Percentiles rank a stretch among this genome's conserved stretches.
Conservation (phyloP, 192 early-diverging fungal species). For the Coemansia sp. region DNA sequence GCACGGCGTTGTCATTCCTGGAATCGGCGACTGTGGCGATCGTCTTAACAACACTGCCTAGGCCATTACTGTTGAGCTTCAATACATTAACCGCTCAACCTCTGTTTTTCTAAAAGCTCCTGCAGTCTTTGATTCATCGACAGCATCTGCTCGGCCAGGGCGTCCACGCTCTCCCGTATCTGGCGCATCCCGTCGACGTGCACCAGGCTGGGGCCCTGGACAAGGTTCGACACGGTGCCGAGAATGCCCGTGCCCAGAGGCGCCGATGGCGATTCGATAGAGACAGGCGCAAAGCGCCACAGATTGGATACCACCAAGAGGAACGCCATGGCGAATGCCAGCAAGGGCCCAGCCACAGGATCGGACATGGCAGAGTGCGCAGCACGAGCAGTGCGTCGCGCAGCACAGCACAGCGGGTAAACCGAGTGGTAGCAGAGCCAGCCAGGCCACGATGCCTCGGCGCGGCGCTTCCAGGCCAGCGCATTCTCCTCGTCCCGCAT, state of each 20-base stretch:
- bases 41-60: slow-evolving; percentile 59
- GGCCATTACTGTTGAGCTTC: background rate
- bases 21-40: slow-evolving; percentile 70
- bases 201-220: slow-evolving; percentile 2
- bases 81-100: background rate
- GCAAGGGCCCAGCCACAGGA: slow-evolving; percentile 10
- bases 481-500: background rate
- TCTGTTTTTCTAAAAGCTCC: slow-evolving; percentile 13
- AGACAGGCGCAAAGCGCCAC: slow-evolving; percentile 8
- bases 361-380: background rate
- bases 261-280: too few species aligned
- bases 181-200: slow-evolving; percentile 12
- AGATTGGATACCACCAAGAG: slow-evolving; percentile 19
- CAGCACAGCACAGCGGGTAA: slow-evolving; percentile 11
- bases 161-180: slow-evolving; percentile 29
- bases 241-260: too few species aligned
- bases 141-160: slow-evolving; percentile 24
- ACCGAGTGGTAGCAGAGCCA: slow-evolving; percentile 28
- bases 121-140: slow-evolving; percentile 22
- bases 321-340: slow-evolving; percentile 10
- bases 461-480: slow-evolving; percentile 11
- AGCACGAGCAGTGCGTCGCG: background rate
- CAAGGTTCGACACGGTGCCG: background rate
- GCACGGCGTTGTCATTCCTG: slow-evolving; percentile 60
- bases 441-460: slow-evolving; percentile 24